A percentile compares a stretch with the other conserved stretches of the same genome.
phyloP scores from a whole-genome alignment of 2,329 filamentous ascomycete genomes.

The Dryadomyces quercivorus region DNA sequence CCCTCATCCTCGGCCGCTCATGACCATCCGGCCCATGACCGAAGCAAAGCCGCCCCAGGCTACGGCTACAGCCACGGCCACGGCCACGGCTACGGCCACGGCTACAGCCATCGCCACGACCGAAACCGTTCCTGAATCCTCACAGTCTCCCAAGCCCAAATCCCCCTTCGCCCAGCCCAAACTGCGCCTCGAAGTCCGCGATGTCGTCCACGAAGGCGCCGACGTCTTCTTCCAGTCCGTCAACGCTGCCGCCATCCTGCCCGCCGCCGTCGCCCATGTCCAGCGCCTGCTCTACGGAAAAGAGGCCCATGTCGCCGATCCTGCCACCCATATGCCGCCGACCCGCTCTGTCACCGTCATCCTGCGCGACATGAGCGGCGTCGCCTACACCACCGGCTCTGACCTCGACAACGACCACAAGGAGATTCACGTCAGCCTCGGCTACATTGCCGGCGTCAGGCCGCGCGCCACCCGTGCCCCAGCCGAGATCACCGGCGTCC shows the following conservation, averaged over 20 bases:
- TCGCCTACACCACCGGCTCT: constrained; percentile 77
- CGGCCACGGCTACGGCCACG: too few relatives aligned
- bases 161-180: constrained; percentile 25
- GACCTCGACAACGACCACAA: constrained; percentile 80
- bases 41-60: not conserved
- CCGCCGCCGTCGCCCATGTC: constrained; percentile 53
- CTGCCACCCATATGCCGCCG: constrained; percentile 34
- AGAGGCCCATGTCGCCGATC: constrained; percentile 21
- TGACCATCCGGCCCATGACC: too few relatives aligned
- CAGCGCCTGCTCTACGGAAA: constrained; percentile 59
- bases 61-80: not conserved
- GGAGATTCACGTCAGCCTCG: constrained; percentile 77
- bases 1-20: too few relatives aligned
- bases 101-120: too few relatives aligned
- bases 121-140: too few relatives aligned
- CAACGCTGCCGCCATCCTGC: constrained; percentile 49
- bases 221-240: constrained; percentile 55
- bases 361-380: constrained; percentile 65
- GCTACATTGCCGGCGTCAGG: constrained; percentile 50
- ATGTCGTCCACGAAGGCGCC: constrained; percentile 48
- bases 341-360: constrained; percentile 80
- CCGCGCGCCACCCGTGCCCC: constrained; percentile 25
- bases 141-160: too few relatives aligned
- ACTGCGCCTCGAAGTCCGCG: constrained; percentile 46
- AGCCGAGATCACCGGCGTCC: constrained; percentile 65